A percentile compares a stretch with the other conserved stretches of the same genome.
phyloP scores from a whole-genome alignment of 1,284 basidiomycete species.

The Clitocybe nebularis region DNA sequence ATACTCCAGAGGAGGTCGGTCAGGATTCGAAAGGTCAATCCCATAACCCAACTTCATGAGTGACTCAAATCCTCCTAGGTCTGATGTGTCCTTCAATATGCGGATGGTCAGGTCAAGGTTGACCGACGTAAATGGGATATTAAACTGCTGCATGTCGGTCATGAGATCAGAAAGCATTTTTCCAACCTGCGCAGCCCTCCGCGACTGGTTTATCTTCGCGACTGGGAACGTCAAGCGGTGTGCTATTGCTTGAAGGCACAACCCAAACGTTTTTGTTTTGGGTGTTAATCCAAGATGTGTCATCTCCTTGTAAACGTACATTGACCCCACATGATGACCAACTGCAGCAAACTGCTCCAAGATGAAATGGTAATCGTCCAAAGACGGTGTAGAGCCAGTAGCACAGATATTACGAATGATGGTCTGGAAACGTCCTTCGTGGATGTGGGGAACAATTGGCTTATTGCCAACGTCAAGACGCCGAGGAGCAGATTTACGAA shows the following conservation, averaged over 20 bases:
- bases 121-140: constrained; percentile 47
- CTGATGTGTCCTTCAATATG: constrained; percentile 60
- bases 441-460: constrained; percentile 38
- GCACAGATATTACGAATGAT: constrained; percentile 67
- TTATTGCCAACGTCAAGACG: constrained; percentile 32
- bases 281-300: constrained; percentile 39
- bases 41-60: constrained; percentile 66
- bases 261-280: constrained; percentile 50
- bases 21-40: constrained; percentile 69
- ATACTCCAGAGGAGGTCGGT: constrained; percentile 51
- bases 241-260: constrained; percentile 63
- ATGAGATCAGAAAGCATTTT: constrained; percentile 48
- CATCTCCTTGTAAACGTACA: constrained; percentile 60
- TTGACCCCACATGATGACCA: constrained; percentile 58
- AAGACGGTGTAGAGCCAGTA: constrained; percentile 41
- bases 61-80: constrained; percentile 48
- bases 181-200: constrained; percentile 37
- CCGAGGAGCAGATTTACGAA: constrained; percentile 41
- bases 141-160: constrained; percentile 47
- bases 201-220: constrained; percentile 27
- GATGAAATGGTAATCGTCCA: constrained; percentile 71
- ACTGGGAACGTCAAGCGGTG: constrained; percentile 61
- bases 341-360: constrained; percentile 69
- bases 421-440: constrained; percentile 60
- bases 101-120: constrained; percentile 64